Percentiles rank a stretch among this genome's conserved stretches.
These are phyloP conservation scores for Termitomyces sp. DNA, from an alignment of 768 basidiomycete genomes.

Conservation along the genomic window DNA sequence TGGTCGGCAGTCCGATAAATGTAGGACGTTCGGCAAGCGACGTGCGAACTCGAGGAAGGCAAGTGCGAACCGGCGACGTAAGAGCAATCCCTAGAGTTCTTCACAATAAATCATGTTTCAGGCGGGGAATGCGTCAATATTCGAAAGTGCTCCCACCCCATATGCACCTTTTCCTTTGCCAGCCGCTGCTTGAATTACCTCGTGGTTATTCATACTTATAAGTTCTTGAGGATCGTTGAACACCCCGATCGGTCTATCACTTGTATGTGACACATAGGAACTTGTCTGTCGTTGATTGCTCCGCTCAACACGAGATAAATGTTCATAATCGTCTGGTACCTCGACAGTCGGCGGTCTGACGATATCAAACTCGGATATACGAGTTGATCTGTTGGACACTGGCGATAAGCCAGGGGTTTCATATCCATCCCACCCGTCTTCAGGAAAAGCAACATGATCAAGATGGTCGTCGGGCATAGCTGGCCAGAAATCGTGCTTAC, in stretches of 20 bases:
- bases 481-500: background rate
- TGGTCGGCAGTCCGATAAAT: background rate
- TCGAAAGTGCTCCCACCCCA: background rate
- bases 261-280: background rate
- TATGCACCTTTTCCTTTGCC: background rate
- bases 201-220: background rate
- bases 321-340: background rate
- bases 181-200: background rate
- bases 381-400: slow-evolving; percentile 27
- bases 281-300: background rate
- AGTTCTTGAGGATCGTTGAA: too few species aligned
- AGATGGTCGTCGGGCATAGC: too few species aligned
- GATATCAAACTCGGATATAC: slow-evolving; percentile 31
- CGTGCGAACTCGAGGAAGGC: background rate
- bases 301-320: background rate
- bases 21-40: background rate
- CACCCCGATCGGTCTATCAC: background rate
- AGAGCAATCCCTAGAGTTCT: background rate
- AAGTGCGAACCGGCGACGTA: background rate
- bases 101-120: background rate
- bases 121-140: background rate
- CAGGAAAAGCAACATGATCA: background rate
- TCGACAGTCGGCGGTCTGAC: slow-evolving; percentile 23
- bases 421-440: background rate
- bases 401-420: slow-evolving; percentile 18